Evolutionary conservation across 306 rosid species (phyloP).

Genomic region (Gastrolobium villosum): DNA sequence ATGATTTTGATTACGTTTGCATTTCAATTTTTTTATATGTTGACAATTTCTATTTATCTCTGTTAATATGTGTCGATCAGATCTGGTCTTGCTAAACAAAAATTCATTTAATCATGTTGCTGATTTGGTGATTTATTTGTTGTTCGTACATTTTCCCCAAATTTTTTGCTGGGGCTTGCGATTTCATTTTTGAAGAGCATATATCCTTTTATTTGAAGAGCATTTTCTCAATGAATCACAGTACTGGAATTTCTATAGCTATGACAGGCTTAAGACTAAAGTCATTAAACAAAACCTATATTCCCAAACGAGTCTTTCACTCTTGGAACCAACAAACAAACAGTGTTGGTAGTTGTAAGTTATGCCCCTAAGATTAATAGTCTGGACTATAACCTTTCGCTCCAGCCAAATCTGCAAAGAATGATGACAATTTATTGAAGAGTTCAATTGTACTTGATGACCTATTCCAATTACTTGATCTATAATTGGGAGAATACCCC

Average conservation of each 20-base stretch:
- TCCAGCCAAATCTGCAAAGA: slow-evolving; percentile 2
- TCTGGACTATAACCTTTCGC: not conserved
- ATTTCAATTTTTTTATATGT: too few relatives aligned
- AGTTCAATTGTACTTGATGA: slow-evolving; percentile 13
- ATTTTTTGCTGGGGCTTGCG: too few relatives aligned
- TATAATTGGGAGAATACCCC: slow-evolving; percentile 26
- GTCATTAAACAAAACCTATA: not conserved
- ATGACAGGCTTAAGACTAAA: slow-evolving; percentile 8
- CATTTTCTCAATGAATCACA: slow-evolving; percentile 16
- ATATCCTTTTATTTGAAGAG: not conserved
- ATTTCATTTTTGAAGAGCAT: not conserved
- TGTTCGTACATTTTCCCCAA: too few relatives aligned
- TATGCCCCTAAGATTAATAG: not conserved
- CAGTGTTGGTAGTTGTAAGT: slow-evolving; percentile 1
- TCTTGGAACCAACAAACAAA: not conserved
- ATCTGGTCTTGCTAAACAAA: too few relatives aligned
- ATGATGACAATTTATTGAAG: not conserved
- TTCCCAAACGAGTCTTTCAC: not conserved
- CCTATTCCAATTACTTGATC: slow-evolving; percentile 32
- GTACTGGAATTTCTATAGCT: not conserved
- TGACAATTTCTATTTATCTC: too few relatives aligned
- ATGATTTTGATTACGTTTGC: too few relatives aligned
- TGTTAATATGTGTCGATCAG: too few relatives aligned
- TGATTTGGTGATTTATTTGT: too few relatives aligned
- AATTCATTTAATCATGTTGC: too few relatives aligned